Conservation (phyloP, 148 eudicot species). For the Salicornia ramosissima region DNA sequence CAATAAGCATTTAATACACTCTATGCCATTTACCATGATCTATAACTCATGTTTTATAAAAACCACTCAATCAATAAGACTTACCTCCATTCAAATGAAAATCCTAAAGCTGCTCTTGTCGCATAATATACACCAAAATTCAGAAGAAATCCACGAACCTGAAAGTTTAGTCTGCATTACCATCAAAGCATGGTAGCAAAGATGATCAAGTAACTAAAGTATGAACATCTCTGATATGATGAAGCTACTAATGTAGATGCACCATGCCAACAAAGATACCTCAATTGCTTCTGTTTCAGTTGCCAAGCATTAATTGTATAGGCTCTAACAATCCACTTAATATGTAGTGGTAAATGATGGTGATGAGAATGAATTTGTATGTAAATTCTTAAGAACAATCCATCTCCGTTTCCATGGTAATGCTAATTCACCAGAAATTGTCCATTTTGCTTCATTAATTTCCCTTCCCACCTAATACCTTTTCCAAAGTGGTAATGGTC, state of each 20-base stretch:
- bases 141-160: constrained; percentile 96
- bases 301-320: background rate
- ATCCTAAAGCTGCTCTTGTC: constrained; percentile 90
- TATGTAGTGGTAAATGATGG: no score
- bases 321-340: background rate
- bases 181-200: constrained; percentile 9
- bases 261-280: background rate
- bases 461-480: no score
- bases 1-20: background rate
- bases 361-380: no score
- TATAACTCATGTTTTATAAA: background rate
- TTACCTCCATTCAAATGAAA: constrained; percentile 90
- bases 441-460: no score
- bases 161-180: constrained; percentile 27
- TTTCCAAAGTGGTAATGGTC: no score
- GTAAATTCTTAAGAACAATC: no score
- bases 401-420: no score
- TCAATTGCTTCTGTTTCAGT: background rate
- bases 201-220: constrained; percentile 4
- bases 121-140: constrained; percentile 97
- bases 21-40: background rate
- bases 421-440: no score
- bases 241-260: background rate
- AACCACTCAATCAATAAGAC: constrained; percentile 12
- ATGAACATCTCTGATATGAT: background rate